Percentiles rank a stretch among this genome's conserved stretches.
phyloP scores from a whole-genome alignment of 2,329 filamentous ascomycete genomes.

The Fusarium oxysporum region DNA sequence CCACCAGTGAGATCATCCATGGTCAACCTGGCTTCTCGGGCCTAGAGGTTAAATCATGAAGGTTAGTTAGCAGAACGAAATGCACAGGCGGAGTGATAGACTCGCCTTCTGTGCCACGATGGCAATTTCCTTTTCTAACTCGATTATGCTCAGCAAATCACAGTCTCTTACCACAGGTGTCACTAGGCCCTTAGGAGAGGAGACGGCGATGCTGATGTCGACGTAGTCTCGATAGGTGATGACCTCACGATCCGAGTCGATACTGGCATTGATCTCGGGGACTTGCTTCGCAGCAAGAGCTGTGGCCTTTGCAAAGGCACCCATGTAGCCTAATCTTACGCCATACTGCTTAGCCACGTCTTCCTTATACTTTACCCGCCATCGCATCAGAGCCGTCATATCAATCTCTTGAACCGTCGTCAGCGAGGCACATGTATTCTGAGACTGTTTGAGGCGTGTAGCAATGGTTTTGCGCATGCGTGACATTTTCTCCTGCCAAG shows the following conservation, averaged over 20 bases:
- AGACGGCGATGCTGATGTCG: constrained; percentile 79
- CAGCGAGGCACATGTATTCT: constrained; percentile 75
- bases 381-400: constrained; percentile 74
- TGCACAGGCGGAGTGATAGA: too few species aligned
- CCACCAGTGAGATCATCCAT: constrained; percentile 81
- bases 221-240: constrained; percentile 70
- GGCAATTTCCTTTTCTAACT: constrained; percentile 66
- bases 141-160: constrained; percentile 55
- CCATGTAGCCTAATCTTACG: constrained; percentile 73
- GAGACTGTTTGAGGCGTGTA: constrained; percentile 73
- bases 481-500: constrained; percentile 55
- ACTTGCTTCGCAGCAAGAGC: constrained; percentile 75
- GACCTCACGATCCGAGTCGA: constrained; percentile 69
- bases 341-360: constrained; percentile 46
- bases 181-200: constrained; percentile 78
- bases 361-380: constrained; percentile 73
- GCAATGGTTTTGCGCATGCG: constrained; percentile 83
- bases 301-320: constrained; percentile 79
- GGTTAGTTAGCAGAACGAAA: too few species aligned
- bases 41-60: too few species aligned
- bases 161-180: constrained; percentile 80
- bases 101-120: constrained; percentile 74
- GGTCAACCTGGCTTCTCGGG: constrained; percentile 79
- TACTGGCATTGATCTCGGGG: constrained; percentile 75
- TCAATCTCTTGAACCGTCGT: constrained; percentile 64